Percentiles rank a stretch among this genome's conserved stretches.
Conservation (phyloP, 78 protist genomes). For the Dictyostelium purpureum region DNA sequence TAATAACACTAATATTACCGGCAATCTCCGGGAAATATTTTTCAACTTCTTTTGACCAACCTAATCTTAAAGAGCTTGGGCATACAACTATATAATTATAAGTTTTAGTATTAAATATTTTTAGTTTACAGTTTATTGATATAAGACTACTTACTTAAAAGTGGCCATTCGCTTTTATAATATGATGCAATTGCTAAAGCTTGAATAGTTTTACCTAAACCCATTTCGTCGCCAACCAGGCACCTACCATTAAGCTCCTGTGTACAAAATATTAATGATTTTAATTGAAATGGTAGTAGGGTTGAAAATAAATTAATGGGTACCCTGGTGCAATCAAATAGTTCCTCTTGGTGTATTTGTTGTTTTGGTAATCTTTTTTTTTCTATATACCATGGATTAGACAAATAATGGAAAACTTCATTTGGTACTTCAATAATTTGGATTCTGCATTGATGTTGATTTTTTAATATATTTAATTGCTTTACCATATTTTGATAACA, state of each 20-base stretch:
- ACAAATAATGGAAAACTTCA: background rate
- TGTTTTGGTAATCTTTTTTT: background rate
- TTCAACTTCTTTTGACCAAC: constrained; percentile 74
- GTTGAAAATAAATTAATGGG: constrained; percentile 22
- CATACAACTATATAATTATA: constrained; percentile 39
- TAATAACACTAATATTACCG: background rate
- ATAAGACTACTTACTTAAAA: constrained; percentile 19
- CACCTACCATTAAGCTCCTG: constrained; percentile 35
- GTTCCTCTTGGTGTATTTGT: background rate
- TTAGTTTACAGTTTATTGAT: background rate
- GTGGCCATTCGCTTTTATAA: constrained; percentile 85
- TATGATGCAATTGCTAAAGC: constrained; percentile 76
- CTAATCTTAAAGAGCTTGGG: constrained; percentile 75
- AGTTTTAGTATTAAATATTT: no score
- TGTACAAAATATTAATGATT: constrained; percentile 60
- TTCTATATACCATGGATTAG: background rate
- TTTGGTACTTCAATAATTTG: background rate
- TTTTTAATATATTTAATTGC: background rate
- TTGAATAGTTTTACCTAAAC: constrained; percentile 89
- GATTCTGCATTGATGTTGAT: background rate
- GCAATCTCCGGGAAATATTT: constrained; percentile 50
- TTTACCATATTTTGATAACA: background rate
- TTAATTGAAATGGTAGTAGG: constrained; percentile 57
- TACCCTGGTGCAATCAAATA: background rate
- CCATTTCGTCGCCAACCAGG: constrained; percentile 89